A percentile compares a stretch with the other conserved stretches of the same genome.
Conservation (phyloP, 805 yeast species). For the Starmerella stellata region DNA sequence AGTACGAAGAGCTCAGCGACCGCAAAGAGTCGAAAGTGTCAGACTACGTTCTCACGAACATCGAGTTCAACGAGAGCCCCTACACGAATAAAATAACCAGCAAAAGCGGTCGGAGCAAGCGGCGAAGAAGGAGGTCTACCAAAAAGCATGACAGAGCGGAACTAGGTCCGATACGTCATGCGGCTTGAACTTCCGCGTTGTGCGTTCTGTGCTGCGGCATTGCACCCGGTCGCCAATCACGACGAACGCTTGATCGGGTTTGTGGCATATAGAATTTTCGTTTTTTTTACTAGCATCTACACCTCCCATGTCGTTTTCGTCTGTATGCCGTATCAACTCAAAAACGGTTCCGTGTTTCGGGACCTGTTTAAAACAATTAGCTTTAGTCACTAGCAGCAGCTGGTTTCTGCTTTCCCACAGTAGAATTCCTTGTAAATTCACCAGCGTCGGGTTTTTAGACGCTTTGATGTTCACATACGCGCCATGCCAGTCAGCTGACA, state of each 20-base stretch:
- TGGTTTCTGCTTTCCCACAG: slow-evolving; percentile 67
- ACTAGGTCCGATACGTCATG: slow-evolving; percentile 48
- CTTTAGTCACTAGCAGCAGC: slow-evolving; percentile 42
- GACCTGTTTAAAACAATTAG: slow-evolving; percentile 29
- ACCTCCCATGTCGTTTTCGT: neutral
- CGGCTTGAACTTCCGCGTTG: slow-evolving; percentile 68
- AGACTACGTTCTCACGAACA: slow-evolving; percentile 5
- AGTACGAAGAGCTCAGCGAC: slow-evolving; percentile 1
- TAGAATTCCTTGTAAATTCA: slow-evolving; percentile 58
- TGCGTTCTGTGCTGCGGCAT: slow-evolving; percentile 59
- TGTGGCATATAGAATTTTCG: neutral
- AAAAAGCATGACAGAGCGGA: slow-evolving; percentile 3
- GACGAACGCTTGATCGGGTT: slow-evolving; percentile 25
- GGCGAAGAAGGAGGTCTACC: slow-evolving; percentile 3
- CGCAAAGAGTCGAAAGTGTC: slow-evolving; percentile 1
- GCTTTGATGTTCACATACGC: slow-evolving; percentile 42
- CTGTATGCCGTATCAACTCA: slow-evolving; percentile 22
- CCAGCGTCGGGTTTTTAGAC: slow-evolving; percentile 36
- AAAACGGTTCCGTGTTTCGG: slow-evolving; percentile 55
- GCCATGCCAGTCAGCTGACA: slow-evolving; percentile 71
- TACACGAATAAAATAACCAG: neutral
- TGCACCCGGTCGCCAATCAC: slow-evolving; percentile 73
- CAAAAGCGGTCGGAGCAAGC: slow-evolving; percentile 1
- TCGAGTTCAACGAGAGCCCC: slow-evolving; percentile 3
- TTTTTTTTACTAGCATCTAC: neutral